Conservation (phyloP, 2,329 filamentous ascomycete genomes). For the Coniochaeta sp. region DNA sequence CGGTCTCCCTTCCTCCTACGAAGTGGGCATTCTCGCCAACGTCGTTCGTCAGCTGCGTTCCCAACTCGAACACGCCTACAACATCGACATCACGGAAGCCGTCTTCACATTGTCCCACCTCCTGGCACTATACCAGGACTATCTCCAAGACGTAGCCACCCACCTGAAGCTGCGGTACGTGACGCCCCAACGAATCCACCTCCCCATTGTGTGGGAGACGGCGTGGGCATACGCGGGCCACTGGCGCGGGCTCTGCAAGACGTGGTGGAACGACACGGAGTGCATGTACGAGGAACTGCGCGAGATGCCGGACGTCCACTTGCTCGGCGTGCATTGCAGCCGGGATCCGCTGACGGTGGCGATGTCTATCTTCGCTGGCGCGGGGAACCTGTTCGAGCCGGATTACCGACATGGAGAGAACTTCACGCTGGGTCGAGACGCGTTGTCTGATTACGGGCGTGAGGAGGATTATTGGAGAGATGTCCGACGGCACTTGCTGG, state of each 20-base stretch:
- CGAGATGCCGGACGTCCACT: not conserved
- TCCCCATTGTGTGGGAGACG: not conserved
- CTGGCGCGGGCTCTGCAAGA: not conserved
- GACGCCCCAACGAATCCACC: not conserved
- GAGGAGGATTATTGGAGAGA: not conserved
- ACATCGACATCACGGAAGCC: not conserved
- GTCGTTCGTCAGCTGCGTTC: not conserved
- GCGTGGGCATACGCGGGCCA: not conserved
- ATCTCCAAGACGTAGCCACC: not conserved
- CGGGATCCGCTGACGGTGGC: not conserved
- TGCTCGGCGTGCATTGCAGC: not conserved
- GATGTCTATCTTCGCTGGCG: not conserved
- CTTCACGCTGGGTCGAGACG: not conserved
- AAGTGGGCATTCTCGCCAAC: not conserved
- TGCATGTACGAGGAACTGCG: not conserved
- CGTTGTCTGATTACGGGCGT: not conserved
- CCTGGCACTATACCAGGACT: not conserved
- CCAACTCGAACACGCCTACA: not conserved
- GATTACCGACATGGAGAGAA: not conserved
- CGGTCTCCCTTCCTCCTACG: not conserved
- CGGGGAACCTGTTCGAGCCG: not conserved
- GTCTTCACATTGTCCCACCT: not conserved
- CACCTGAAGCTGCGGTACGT: not conserved
- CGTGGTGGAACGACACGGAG: not conserved
- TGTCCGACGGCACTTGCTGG: not conserved